Percentiles rank a stretch among this genome's conserved stretches.
phyloP scores from a whole-genome alignment of 352 stramenopile species.

The Phytophthora europaea region DNA sequence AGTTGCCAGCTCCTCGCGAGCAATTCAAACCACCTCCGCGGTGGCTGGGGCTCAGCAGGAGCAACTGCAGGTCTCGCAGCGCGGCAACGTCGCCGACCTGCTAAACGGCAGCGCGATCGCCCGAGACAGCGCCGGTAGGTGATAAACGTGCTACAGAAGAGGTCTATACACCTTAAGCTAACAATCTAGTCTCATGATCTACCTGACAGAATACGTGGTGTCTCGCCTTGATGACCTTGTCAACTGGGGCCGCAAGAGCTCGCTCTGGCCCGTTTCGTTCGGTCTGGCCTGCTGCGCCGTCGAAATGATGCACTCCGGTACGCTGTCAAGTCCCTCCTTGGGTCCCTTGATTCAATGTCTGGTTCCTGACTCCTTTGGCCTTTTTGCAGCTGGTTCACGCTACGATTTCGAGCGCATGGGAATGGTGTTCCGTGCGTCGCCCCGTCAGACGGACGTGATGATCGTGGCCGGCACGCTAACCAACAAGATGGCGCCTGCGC shows the following conservation, averaged over 20 bases:
- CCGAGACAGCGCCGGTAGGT: slow-evolving; percentile 78
- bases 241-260: slow-evolving; percentile 97
- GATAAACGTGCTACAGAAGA: background rate
- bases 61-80: slow-evolving; percentile 38
- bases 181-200: background rate
- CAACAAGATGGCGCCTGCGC: slow-evolving; percentile 99
- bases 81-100: slow-evolving; percentile 71
- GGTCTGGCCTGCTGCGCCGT: slow-evolving; percentile 99
- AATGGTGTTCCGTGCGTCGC: slow-evolving; percentile 96
- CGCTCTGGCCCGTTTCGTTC: slow-evolving; percentile 99
- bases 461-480: slow-evolving; percentile 98
- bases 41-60: slow-evolving; percentile 9
- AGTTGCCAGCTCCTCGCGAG: slow-evolving; percentile 12
- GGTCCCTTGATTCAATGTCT: too few relatives aligned
- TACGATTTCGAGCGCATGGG: slow-evolving; percentile 99
- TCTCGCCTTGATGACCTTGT: slow-evolving; percentile 97
- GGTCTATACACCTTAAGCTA: background rate
- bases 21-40: slow-evolving; percentile 18
- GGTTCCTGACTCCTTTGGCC: too few relatives aligned
- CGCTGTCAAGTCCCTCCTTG: slow-evolving; percentile 16
- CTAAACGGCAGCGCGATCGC: slow-evolving; percentile 61
- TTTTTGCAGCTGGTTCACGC: slow-evolving; percentile 46
- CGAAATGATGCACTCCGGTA: slow-evolving; percentile 98
- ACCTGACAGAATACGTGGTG: slow-evolving; percentile 94
- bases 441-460: slow-evolving; percentile 93